Evolutionary conservation across 108 stramenopile species (phyloP).

Genomic region (Cylindrotheca fusiformis): DNA sequence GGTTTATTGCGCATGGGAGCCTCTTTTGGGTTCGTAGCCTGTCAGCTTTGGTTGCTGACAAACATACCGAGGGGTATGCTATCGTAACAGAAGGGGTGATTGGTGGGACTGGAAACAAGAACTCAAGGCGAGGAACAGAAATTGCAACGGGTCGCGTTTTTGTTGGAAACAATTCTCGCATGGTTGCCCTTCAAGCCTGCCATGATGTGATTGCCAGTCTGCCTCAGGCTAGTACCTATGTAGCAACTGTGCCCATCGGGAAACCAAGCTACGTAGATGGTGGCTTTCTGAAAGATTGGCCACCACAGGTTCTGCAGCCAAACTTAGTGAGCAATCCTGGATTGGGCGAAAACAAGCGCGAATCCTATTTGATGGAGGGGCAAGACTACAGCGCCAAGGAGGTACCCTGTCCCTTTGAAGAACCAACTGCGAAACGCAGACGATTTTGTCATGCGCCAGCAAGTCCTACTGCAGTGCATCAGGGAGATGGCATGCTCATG

Average conservation of each 20-base stretch:
- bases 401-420: constrained; percentile 30
- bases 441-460: constrained; percentile 4
- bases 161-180: constrained; percentile 18
- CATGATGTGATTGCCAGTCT: constrained; percentile 15
- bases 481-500: neutral
- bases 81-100: constrained; percentile 38
- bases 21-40: constrained; percentile 41
- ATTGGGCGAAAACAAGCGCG: neutral
- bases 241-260: constrained; percentile 17
- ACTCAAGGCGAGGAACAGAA: constrained; percentile 38
- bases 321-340: neutral
- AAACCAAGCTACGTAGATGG: constrained; percentile 22
- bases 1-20: constrained; percentile 23
- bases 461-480: neutral
- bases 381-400: neutral
- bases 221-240: neutral
- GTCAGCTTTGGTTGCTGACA: constrained; percentile 1
- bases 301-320: constrained; percentile 16
- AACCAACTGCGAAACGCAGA: constrained; percentile 22
- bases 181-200: constrained; percentile 13
- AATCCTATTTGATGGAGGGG: neutral
- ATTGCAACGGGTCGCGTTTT: constrained; percentile 30
- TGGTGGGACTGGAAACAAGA: constrained; percentile 42
- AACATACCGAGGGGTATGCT: constrained; percentile 11
- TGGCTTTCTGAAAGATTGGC: constrained; percentile 33